Conservation (phyloP, 1,284 basidiomycete species). For the Fomitiporia mediterranea region DNA sequence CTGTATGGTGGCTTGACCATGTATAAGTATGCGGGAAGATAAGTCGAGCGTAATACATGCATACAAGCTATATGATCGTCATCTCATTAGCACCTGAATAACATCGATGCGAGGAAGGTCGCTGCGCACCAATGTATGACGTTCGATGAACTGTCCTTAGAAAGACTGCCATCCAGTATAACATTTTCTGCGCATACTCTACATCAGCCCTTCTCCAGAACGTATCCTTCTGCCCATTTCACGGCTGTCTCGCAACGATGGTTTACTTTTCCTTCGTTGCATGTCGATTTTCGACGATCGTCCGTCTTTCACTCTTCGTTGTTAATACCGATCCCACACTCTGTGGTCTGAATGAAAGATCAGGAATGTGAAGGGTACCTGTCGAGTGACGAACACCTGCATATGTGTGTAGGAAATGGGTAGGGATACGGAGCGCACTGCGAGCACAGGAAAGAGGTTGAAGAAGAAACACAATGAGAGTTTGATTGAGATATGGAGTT, state of each 20-base stretch:
- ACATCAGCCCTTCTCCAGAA: not conserved
- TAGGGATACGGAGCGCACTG: too few relatives aligned
- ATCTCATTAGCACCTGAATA: too few relatives aligned
- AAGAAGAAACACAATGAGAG: conserved; percentile 13
- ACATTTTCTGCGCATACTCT: too few relatives aligned
- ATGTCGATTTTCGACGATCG: conserved; percentile 55
- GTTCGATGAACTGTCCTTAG: too few relatives aligned
- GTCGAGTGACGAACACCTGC: conserved; percentile 19
- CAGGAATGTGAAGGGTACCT: conserved; percentile 52
- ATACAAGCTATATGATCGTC: too few relatives aligned
- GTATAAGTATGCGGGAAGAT: conserved; percentile 58
- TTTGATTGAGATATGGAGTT: not conserved
- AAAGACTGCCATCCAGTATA: too few relatives aligned
- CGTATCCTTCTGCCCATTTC: conserved; percentile 16
- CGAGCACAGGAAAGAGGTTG: conserved; percentile 18
- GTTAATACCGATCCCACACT: conserved; percentile 51
- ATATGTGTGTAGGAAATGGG: conserved; percentile 6
- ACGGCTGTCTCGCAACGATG: conserved; percentile 20
- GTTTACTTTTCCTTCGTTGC: conserved; percentile 29
- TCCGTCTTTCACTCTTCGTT: conserved; percentile 40
- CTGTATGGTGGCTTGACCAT: conserved; percentile 62
- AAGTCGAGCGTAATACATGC: too few relatives aligned
- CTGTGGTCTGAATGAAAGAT: conserved; percentile 52
- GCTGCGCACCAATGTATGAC: too few relatives aligned
- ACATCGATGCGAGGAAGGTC: too few relatives aligned